Evolutionary conservation across 169 alveolate genomes (phyloP).

Genomic region (Sarcocystis neurona): DNA sequence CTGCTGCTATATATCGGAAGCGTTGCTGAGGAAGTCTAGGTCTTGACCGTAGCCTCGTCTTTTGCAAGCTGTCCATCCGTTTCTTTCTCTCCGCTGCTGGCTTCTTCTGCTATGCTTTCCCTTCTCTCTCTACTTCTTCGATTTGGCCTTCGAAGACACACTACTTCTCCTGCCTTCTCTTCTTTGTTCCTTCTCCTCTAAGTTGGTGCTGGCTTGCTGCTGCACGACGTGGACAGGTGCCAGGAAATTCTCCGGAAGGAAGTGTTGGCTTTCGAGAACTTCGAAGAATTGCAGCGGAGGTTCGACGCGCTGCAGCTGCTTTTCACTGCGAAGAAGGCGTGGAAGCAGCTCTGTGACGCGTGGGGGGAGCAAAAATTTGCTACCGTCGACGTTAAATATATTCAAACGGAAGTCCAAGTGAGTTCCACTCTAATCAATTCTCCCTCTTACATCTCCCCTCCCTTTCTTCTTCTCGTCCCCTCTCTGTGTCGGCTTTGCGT

Average conservation of each 20-base stretch:
- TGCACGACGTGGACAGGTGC: constrained; percentile 44
- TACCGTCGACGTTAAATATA: not conserved
- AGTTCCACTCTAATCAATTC: not conserved
- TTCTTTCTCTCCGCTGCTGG: too few relatives aligned
- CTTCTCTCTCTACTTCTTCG: not conserved
- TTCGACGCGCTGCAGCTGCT: constrained; percentile 27
- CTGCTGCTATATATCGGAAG: too few relatives aligned
- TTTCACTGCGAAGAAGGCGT: constrained; percentile 55
- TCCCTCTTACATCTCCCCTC: not conserved
- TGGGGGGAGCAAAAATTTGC: constrained; percentile 5
- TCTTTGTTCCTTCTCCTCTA: too few relatives aligned
- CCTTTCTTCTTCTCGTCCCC: too few relatives aligned
- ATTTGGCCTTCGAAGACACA: not conserved
- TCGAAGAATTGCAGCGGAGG: constrained; percentile 65
- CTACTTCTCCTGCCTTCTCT: not conserved
- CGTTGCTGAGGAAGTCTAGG: too few relatives aligned
- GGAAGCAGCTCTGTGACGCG: constrained; percentile 20
- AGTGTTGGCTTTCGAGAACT: constrained; percentile 59
- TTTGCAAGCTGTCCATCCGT: too few relatives aligned
- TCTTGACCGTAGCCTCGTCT: too few relatives aligned
- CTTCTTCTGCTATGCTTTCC: not conserved
- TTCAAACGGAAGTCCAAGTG: constrained; percentile 22
- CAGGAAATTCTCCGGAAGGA: constrained; percentile 65
- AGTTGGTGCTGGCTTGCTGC: too few relatives aligned
- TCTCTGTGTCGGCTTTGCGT: too few relatives aligned